phyloP scores from a whole-genome alignment of 352 stramenopile species.

The Phytophthora pini region DNA sequence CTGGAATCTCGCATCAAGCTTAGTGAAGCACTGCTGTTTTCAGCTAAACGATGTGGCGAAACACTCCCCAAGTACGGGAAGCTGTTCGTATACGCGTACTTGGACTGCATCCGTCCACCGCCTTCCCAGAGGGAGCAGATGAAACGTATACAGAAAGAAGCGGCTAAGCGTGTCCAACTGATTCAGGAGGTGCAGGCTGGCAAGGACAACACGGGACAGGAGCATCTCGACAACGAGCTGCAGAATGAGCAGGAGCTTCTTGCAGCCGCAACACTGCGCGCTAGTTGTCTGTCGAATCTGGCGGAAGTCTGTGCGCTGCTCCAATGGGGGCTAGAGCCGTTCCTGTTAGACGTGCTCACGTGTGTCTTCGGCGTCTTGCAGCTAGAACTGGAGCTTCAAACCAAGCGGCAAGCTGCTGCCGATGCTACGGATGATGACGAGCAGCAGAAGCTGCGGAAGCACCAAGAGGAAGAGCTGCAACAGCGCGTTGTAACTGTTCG shows the following conservation, averaged over 20 bases:
- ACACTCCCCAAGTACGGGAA: conserved; percentile 75
- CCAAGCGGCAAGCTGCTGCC: conserved; percentile 1
- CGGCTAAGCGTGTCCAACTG: conserved; percentile 48
- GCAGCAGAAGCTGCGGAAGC: conserved; percentile 16
- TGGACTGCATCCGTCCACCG: conserved; percentile 75
- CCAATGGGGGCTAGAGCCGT: conserved; percentile 76
- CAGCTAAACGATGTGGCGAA: conserved; percentile 78
- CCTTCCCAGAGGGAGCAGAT: conserved; percentile 8
- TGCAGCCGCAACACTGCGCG: conserved; percentile 67
- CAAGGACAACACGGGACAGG: conserved; percentile 4
- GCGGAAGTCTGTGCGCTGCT: conserved; percentile 83
- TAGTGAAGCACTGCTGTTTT: conserved; percentile 83
- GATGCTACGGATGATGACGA: conserved; percentile 17
- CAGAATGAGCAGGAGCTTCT: conserved; percentile 37
- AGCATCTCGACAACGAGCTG: conserved; percentile 9
- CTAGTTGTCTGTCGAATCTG: conserved; percentile 89
- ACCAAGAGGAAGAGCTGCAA: conserved; percentile 31
- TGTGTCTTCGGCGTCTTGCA: conserved; percentile 85
- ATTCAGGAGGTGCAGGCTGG: conserved; percentile 57
- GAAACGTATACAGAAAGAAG: conserved; percentile 22
- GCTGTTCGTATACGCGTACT: conserved; percentile 80
- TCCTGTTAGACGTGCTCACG: conserved; percentile 75
- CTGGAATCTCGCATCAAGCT: conserved; percentile 84
- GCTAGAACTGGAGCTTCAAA: conserved; percentile 56
- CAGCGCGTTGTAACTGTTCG: conserved; percentile 64